Conservation (phyloP, 208 protist genomes). For the Leptomonas seymouri region DNA sequence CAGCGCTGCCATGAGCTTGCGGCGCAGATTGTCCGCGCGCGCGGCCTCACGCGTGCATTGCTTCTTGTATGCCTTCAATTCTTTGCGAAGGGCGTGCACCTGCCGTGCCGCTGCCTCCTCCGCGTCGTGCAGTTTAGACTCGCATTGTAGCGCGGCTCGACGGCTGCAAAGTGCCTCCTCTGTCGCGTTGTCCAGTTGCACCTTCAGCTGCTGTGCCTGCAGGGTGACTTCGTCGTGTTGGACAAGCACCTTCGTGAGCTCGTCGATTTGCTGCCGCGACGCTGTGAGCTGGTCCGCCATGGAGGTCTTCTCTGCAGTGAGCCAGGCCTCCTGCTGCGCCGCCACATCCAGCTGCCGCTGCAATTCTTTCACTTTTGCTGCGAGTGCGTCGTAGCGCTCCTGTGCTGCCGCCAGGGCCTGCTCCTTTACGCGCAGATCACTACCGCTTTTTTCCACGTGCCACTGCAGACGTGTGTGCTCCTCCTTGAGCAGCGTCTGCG, state of each 20-base stretch:
- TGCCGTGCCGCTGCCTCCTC: slow-evolving; percentile 59
- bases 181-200: slow-evolving; percentile 51
- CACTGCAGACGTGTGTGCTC: slow-evolving; percentile 47
- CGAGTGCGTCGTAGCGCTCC: slow-evolving; percentile 24
- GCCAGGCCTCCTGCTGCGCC: slow-evolving; percentile 68
- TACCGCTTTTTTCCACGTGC: slow-evolving; percentile 38
- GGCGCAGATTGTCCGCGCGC: slow-evolving; percentile 56
- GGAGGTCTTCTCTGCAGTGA: slow-evolving; percentile 47
- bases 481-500: slow-evolving; percentile 38
- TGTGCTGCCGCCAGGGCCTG: slow-evolving; percentile 13
- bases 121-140: slow-evolving; percentile 41
- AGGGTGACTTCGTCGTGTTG: slow-evolving; percentile 38
- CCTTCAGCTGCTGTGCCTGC: slow-evolving; percentile 54
- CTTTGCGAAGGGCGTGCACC: slow-evolving; percentile 41
- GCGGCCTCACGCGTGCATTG: slow-evolving; percentile 45
- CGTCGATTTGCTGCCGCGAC: slow-evolving; percentile 49
- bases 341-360: slow-evolving; percentile 42
- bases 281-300: slow-evolving; percentile 46
- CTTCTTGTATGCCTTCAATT: slow-evolving; percentile 57
- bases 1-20: slow-evolving; percentile 59
- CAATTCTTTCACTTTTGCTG: slow-evolving; percentile 32
- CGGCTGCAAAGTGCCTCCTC: slow-evolving; percentile 53
- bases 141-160: slow-evolving; percentile 33
- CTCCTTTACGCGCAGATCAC: slow-evolving; percentile 35
- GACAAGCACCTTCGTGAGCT: slow-evolving; percentile 34